These are phyloP conservation scores for Forsythia suspensa DNA, from an alignment of 257 asterid genomes.

Conservation along the genomic window DNA sequence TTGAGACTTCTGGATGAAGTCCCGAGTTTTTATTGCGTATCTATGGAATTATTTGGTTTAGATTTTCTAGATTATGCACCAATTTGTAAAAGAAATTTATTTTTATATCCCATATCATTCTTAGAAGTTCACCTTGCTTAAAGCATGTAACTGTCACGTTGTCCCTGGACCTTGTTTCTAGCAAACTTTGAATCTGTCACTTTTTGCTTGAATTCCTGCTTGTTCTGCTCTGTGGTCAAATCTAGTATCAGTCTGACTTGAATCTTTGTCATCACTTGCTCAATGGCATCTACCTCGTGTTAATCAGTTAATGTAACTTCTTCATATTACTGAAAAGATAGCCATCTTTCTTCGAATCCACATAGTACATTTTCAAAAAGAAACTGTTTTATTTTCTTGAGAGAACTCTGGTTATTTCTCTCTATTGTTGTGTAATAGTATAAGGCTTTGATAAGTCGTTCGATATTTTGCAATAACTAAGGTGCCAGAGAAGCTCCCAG, in stretches of 20 bases:
- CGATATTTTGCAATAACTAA: conserved; percentile 18
- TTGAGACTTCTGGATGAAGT: not conserved
- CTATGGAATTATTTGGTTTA: not conserved
- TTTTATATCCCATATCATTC: not conserved
- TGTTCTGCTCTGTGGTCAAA: not conserved
- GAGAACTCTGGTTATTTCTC: not conserved
- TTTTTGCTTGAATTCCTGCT: not conserved
- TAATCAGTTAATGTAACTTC: not conserved
- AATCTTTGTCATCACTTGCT: not conserved
- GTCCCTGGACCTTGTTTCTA: not conserved
- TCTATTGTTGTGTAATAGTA: not conserved
- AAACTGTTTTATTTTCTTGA: not conserved
- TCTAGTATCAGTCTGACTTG: not conserved
- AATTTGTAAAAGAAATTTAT: not conserved
- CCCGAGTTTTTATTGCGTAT: not conserved
- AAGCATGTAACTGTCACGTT: not conserved
- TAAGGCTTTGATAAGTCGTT: not conserved
- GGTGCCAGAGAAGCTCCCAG: conserved; percentile 96
- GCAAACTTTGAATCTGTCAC: not conserved
- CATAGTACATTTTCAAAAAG: not conserved
- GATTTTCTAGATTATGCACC: not conserved
- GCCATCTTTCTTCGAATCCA: not conserved
- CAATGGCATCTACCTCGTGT: not conserved
- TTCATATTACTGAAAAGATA: not conserved
- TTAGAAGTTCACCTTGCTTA: not conserved